A percentile compares a stretch with the other conserved stretches of the same genome.
These are phyloP conservation scores for Penicillium ucsense DNA, from an alignment of 495 filamentous ascomycete species.

Conservation along the genomic window DNA sequence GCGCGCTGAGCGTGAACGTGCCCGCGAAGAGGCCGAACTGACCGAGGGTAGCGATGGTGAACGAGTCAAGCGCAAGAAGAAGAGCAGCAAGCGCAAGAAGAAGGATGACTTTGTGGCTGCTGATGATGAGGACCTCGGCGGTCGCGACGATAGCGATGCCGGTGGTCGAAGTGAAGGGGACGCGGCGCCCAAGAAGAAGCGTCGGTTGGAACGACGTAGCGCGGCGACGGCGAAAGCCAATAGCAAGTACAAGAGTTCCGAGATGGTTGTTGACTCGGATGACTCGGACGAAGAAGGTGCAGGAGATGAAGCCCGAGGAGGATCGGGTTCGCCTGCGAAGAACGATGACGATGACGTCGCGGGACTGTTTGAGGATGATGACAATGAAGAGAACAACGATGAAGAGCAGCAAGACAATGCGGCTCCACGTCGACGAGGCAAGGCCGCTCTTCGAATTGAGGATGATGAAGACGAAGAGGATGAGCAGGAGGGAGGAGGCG, in stretches of 20 bases:
- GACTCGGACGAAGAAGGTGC: constrained; percentile 38
- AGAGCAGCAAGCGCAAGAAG: constrained; percentile 56
- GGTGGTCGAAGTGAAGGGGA: constrained; percentile 21
- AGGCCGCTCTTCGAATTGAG: constrained; percentile 28
- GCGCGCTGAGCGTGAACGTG: constrained; percentile 63
- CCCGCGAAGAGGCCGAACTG: constrained; percentile 56
- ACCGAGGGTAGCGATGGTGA: constrained; percentile 75
- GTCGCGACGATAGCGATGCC: constrained; percentile 12
- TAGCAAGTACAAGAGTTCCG: constrained; percentile 68
- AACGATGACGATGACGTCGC: constrained; percentile 22
- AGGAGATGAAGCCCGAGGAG: constrained; percentile 6
- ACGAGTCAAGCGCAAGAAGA: constrained; percentile 61
- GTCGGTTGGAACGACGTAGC: constrained; percentile 43
- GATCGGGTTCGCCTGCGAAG: background rate
- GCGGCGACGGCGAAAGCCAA: constrained; percentile 39
- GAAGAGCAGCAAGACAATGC: constrained; percentile 16
- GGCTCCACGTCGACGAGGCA: constrained; percentile 28
- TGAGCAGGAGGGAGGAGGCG: constrained; percentile 4
- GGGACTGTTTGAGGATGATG: constrained; percentile 22
- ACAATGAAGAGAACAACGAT: constrained; percentile 7
- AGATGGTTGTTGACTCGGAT: constrained; percentile 70
- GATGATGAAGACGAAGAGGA: constrained; percentile 39
- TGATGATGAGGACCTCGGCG: constrained; percentile 14
- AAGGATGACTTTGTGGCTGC: constrained; percentile 36
- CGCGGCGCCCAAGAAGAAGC: constrained; percentile 39